Evolutionary conservation across 352 stramenopile genomes (phyloP).

Genomic region (Globisporangium megalacanthum): DNA sequence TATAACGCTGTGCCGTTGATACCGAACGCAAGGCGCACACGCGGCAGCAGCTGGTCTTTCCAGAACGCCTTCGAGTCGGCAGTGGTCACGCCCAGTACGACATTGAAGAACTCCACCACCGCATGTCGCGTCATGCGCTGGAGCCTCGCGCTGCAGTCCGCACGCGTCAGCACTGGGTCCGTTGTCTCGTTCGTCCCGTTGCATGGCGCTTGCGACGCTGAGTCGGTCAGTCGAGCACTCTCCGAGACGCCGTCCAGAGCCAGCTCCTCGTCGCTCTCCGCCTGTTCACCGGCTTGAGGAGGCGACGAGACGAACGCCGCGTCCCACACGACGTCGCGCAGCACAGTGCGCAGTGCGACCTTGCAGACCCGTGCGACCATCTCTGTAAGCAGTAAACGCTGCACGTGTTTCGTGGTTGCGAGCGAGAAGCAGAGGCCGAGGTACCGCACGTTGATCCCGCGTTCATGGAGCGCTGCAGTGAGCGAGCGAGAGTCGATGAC

Average conservation of each 20-base stretch:
- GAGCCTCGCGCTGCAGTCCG: constrained; percentile 17
- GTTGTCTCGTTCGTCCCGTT: background rate
- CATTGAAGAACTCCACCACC: constrained; percentile 49
- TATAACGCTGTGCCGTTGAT: constrained; percentile 4
- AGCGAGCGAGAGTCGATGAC: constrained; percentile 34
- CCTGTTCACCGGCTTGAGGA: background rate
- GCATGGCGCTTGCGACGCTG: background rate
- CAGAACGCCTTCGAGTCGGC: constrained; percentile 35
- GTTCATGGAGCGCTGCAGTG: constrained; percentile 32
- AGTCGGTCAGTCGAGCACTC: background rate
- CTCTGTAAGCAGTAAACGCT: constrained; percentile 38
- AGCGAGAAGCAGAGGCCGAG: constrained; percentile 52
- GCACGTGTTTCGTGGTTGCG: constrained; percentile 35
- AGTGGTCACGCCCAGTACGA: constrained; percentile 30
- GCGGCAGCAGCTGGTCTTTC: constrained; percentile 45
- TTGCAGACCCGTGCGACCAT: constrained; percentile 65
- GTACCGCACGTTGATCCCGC: constrained; percentile 55
- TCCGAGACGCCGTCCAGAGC: background rate
- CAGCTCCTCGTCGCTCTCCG: background rate
- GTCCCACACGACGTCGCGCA: constrained; percentile 23
- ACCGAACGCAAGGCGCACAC: constrained; percentile 36
- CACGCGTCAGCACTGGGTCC: constrained; percentile 10
- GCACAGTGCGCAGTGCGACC: constrained; percentile 29
- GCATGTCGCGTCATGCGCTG: constrained; percentile 17
- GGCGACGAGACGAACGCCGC: background rate